Evolutionary conservation across 495 filamentous ascomycete genomes (phyloP).

Genomic region (Filosporella fistucella): DNA sequence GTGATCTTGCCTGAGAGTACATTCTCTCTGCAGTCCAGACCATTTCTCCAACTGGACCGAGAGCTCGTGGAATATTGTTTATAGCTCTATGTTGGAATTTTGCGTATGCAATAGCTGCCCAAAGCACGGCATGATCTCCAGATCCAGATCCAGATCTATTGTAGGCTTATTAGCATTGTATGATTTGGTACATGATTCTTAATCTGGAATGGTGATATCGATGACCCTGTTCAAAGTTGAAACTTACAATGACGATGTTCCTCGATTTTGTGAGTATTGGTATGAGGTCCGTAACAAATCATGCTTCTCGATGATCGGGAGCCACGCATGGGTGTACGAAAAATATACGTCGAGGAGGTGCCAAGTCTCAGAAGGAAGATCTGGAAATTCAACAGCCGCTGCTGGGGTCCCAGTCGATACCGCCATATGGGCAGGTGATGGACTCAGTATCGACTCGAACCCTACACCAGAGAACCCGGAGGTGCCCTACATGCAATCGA

Average conservation of each 20-base stretch:
- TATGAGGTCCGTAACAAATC: conserved; percentile 47
- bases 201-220: not conserved
- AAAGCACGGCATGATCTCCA: conserved; percentile 59
- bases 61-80: conserved; percentile 26
- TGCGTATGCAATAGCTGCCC: conserved; percentile 56
- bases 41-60: conserved; percentile 18
- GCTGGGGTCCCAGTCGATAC: conserved; percentile 28
- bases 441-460: conserved; percentile 20
- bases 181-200: not conserved
- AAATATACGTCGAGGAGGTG: conserved; percentile 68
- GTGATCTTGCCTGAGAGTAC: conserved; percentile 50
- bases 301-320: conserved; percentile 68
- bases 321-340: conserved; percentile 67
- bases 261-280: conserved; percentile 33
- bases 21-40: conserved; percentile 36
- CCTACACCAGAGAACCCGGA: not conserved
- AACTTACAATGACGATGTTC: conserved; percentile 14
- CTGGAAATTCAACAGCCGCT: conserved; percentile 25
- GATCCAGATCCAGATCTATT: conserved; percentile 31
- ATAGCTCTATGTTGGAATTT: conserved; percentile 40
- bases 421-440: conserved; percentile 36
- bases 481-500: not conserved
- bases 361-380: conserved; percentile 52
- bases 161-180: too few relatives aligned
- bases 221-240: not conserved